Conservation (phyloP, 75 land plant genomes). For the Larix kaempferi region DNA sequence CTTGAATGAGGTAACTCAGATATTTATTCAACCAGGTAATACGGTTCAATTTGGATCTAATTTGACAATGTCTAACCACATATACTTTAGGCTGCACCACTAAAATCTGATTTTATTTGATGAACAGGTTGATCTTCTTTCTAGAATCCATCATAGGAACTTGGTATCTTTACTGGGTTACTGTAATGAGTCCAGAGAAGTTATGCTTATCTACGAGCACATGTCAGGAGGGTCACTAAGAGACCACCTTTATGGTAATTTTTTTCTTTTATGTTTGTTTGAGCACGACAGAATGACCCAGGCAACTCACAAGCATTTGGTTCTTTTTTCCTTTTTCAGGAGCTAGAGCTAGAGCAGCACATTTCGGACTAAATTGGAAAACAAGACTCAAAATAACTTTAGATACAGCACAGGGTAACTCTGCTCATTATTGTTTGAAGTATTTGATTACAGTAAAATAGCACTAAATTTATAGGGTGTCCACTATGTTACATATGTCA, state of each 20-base stretch:
- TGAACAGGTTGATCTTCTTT: slow-evolving; percentile 16
- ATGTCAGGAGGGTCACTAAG: slow-evolving; percentile 55
- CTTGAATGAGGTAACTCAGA: slow-evolving; percentile 25
- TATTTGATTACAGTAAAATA: too few species aligned
- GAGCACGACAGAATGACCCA: too few species aligned
- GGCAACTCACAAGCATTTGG: too few species aligned
- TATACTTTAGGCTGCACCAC: background rate
- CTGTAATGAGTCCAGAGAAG: slow-evolving; percentile 33
- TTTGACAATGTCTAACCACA: too few species aligned
- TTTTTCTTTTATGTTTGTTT: too few species aligned
- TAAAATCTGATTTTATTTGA: background rate
- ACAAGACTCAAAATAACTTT: slow-evolving; percentile 18
- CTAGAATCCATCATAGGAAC: slow-evolving; percentile 25
- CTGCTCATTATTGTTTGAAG: too few species aligned
- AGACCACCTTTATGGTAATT: slow-evolving; percentile 29
- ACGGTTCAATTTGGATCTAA: too few species aligned
- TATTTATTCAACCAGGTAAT: background rate
- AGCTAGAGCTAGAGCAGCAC: too few species aligned
- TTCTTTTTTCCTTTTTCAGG: too few species aligned
- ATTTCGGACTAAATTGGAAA: slow-evolving; percentile 15
- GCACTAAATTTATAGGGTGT: too few species aligned
- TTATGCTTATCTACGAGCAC: slow-evolving; percentile 50
- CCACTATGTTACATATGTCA: too few species aligned
- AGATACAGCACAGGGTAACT: slow-evolving; percentile 22
- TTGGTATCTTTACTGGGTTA: slow-evolving; percentile 47